Evolutionary conservation across 2,329 filamentous ascomycete genomes (phyloP).

Genomic region (Diplodia mutila): DNA sequence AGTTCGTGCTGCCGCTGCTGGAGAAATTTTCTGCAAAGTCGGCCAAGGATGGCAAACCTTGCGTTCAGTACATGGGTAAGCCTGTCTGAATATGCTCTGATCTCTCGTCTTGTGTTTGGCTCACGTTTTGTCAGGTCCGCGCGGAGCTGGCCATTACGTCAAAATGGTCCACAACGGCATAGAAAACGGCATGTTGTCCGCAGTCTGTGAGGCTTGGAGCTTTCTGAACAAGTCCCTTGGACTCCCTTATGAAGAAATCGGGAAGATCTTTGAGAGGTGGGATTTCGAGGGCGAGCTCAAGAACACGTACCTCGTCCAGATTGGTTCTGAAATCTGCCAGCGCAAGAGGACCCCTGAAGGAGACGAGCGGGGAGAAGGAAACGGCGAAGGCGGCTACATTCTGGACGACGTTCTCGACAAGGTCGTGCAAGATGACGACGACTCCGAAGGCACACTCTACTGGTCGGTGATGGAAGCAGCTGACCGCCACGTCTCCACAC

Average conservation of each 20-base stretch:
- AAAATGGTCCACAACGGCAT: constrained; percentile 69
- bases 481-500: constrained; percentile 56
- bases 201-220: constrained; percentile 60
- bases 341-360: constrained; percentile 45
- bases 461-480: constrained; percentile 61
- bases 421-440: constrained; percentile 62
- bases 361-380: constrained; percentile 30
- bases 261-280: constrained; percentile 59
- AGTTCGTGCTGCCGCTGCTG: constrained; percentile 57
- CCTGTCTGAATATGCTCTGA: too few species aligned
- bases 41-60: constrained; percentile 51
- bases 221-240: constrained; percentile 56
- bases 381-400: constrained; percentile 46
- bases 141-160: constrained; percentile 62
- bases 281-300: constrained; percentile 53
- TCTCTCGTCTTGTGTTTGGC: not conserved
- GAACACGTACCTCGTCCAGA: constrained; percentile 58
- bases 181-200: constrained; percentile 64
- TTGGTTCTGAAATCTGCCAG: constrained; percentile 56
- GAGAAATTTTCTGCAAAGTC: constrained; percentile 59
- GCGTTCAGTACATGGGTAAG: constrained; percentile 54
- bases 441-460: constrained; percentile 60
- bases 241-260: constrained; percentile 56
- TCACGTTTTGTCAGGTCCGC: constrained; percentile 33
- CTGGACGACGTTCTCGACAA: constrained; percentile 61